These are phyloP conservation scores for Wickerhamiella dianesei DNA, from an alignment of 805 yeast species.

Conservation along the genomic window DNA sequence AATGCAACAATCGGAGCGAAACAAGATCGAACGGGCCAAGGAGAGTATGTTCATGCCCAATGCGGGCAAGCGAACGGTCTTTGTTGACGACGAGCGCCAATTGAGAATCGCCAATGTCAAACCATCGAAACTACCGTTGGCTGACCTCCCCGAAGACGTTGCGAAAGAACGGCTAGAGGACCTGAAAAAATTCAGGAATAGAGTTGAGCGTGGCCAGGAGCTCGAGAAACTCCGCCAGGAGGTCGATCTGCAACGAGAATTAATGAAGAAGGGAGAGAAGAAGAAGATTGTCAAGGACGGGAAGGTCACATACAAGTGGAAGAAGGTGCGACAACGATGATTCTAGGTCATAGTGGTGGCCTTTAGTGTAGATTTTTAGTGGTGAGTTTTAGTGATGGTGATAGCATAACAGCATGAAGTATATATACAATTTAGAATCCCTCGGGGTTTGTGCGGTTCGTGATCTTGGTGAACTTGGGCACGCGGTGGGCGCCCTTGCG, in stretches of 20 bases:
- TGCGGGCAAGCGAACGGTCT: slow-evolving; percentile 71
- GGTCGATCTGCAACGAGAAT: slow-evolving; percentile 67
- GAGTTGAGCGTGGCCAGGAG: slow-evolving; percentile 57
- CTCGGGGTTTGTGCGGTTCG: slow-evolving; percentile 68
- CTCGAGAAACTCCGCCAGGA: slow-evolving; percentile 53
- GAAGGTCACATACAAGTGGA: slow-evolving; percentile 68
- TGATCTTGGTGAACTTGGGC: slow-evolving; percentile 83
- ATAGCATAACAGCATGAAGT: background rate
- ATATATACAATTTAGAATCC: slow-evolving; percentile 32
- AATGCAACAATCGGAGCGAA: slow-evolving; percentile 52
- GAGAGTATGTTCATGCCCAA: slow-evolving; percentile 26
- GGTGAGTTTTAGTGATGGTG: background rate
- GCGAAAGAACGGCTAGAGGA: slow-evolving; percentile 9
- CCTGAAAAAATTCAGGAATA: slow-evolving; percentile 43
- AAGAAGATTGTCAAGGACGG: slow-evolving; percentile 63
- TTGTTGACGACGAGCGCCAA: slow-evolving; percentile 52
- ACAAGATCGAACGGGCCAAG: slow-evolving; percentile 46
- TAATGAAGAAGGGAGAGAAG: slow-evolving; percentile 82
- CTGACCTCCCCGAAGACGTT: slow-evolving; percentile 39
- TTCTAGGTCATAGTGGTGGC: no score
- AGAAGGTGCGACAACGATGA: slow-evolving; percentile 34
- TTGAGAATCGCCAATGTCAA: slow-evolving; percentile 50
- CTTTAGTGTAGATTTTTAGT: no score
- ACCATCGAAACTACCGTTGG: slow-evolving; percentile 59
- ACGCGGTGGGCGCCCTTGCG: slow-evolving; percentile 68